Base-by-base conservation (phyloP, 768 basidiomycete genomes). In the Ephemerocybe angulata region DNA sequence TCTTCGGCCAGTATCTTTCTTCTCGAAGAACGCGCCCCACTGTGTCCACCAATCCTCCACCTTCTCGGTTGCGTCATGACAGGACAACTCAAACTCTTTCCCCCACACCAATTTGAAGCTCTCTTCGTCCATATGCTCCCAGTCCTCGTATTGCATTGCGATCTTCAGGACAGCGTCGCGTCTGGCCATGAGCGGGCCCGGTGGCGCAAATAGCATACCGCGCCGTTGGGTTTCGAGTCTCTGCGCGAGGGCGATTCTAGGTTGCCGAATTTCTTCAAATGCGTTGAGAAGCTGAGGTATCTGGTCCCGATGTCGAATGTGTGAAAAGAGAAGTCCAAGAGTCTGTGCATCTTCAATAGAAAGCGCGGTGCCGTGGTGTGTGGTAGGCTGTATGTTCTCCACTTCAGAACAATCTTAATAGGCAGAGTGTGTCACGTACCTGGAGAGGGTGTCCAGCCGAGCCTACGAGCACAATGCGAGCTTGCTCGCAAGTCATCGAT, bases 1-100 rank as follows among this genome's bases (percentile, higher is more conserved):
- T 11, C 19, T 49, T 27, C 58, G 35, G 40, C 58, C 55, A 25
- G 48, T 53, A 54, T 57, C 63, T 31, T 59, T 62, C 41, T 64
- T 60, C 42, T 65, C 62, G 33, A 75, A 62, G 11, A 70, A 55
- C 19, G 64, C 58, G 2, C 73, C 75, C 70, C 73, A 77, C 58
- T 77, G 80, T 11, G 78, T 72, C 83, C 83, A 86, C 82, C 83
- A 86, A 61, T 84, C 81, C 33, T 83, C 83, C 22, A 80, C 84
- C 47, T 75, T 71, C 43, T 86, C 83, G 35, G 70, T 73, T 8
- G 82, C 75, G 58, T 82, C 77, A 59, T 83, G 79, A 13, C 70
- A 67, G 52, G 77, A 81, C 55, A 84, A 59, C 22, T 72, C 73
- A 52, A 80, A 68, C 56, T 83, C 75, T 37, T 74, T 72, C 42